These are phyloP conservation scores for Solanum bulbocastanum DNA, from an alignment of 257 asterid genomes.

Conservation along the genomic window DNA sequence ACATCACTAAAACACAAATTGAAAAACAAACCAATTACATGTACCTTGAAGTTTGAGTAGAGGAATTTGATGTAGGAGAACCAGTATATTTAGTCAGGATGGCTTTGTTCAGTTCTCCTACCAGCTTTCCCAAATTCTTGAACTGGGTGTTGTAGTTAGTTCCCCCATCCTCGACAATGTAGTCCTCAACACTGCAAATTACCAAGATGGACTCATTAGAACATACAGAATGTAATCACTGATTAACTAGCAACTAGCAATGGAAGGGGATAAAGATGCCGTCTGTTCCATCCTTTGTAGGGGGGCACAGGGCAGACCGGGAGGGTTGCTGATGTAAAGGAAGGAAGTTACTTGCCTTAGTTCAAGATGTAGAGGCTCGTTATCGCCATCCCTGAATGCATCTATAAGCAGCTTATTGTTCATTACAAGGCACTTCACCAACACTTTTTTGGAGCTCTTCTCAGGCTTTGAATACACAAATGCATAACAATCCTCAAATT, in stretches of 20 bases:
- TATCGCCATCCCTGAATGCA: constrained; percentile 55
- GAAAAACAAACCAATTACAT: background rate
- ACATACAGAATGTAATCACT: background rate
- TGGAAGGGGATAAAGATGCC: background rate
- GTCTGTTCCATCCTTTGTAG: background rate
- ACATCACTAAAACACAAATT: background rate
- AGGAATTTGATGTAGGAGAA: constrained; percentile 18
- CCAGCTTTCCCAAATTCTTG: constrained; percentile 62
- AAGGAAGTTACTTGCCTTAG: constrained; percentile 28
- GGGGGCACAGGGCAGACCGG: background rate
- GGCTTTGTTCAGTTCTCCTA: constrained; percentile 26
- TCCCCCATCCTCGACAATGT: constrained; percentile 28
- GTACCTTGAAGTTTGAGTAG: constrained; percentile 31
- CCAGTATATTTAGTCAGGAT: constrained; percentile 27
- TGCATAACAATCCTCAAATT: constrained; percentile 46
- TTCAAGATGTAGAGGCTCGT: constrained; percentile 48
- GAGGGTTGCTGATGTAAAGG: background rate
- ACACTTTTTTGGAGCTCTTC: constrained; percentile 45
- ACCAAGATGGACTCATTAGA: background rate
- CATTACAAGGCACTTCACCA: constrained; percentile 66
- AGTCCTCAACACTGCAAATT: constrained; percentile 39
- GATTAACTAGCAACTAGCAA: background rate
- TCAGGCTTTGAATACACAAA: constrained; percentile 60
- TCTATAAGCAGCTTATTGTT: constrained; percentile 55
- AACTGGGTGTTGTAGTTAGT: constrained; percentile 41